phyloP scores from a whole-genome alignment of 306 rosid genomes.

The Cajanus cajan region DNA sequence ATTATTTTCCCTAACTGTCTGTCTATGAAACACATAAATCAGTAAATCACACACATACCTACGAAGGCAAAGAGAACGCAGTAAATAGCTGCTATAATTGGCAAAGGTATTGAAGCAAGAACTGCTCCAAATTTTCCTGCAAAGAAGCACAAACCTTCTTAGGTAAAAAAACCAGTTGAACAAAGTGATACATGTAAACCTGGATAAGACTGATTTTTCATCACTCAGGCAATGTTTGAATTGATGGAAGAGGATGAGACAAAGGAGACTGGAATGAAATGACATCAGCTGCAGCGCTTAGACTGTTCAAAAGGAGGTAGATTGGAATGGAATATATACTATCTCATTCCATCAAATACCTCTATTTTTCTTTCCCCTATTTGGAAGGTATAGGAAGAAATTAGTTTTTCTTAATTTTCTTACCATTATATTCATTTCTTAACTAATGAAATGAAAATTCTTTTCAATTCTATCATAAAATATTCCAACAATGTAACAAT shows the following conservation, averaged over 20 bases:
- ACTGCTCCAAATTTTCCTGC: slow-evolving; percentile 91
- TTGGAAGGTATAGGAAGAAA: neutral
- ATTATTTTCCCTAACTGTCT: neutral
- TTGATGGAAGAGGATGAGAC: neutral
- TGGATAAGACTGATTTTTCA: neutral
- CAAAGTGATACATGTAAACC: neutral
- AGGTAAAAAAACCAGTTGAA: neutral
- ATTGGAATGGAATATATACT: neutral
- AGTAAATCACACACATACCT: slow-evolving; percentile 47
- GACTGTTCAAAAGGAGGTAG: neutral
- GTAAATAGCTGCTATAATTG: slow-evolving; percentile 77
- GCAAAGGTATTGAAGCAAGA: slow-evolving; percentile 83
- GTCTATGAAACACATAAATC: neutral
- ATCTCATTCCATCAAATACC: neutral
- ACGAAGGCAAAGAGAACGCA: slow-evolving; percentile 84
- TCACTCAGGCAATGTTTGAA: neutral
- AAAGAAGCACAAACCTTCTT: slow-evolving; percentile 23
- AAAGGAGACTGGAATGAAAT: neutral
- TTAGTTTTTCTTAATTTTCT: neutral
- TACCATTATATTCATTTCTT: neutral
- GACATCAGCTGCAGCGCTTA: neutral
- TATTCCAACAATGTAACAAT: neutral
- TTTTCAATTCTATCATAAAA: neutral
- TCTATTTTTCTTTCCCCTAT: neutral
- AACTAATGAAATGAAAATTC: neutral